Percentiles rank a stretch among this genome's conserved stretches.
Evolutionary conservation across 306 rosid species (phyloP).

Genomic region (Sicyos baderoa): DNA sequence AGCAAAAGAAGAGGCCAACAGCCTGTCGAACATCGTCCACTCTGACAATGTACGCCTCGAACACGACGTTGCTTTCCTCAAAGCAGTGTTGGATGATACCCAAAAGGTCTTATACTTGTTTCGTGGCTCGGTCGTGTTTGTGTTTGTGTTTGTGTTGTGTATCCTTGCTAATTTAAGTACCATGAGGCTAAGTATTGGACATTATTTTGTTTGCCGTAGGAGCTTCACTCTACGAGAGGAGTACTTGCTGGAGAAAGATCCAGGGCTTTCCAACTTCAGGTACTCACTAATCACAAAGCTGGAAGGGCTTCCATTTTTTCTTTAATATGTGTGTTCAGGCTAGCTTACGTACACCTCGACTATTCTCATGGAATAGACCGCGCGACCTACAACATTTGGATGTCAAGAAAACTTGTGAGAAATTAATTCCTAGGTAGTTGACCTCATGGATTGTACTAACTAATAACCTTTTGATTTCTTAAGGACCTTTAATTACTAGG

Average conservation of each 20-base stretch:
- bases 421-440: no score
- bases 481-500: no score
- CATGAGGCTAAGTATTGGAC: not conserved
- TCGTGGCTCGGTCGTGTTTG: not conserved
- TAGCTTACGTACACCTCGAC: no score
- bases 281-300: conserved; percentile 18
- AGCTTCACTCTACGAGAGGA: conserved; percentile 92
- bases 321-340: no score
- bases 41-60: conserved; percentile 92
- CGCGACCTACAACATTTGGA: no score
- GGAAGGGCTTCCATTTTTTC: no score
- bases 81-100: conserved; percentile 90
- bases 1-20: conserved; percentile 77
- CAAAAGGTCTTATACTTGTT: conserved; percentile 54
- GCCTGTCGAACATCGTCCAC: conserved; percentile 73
- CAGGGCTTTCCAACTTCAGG: conserved; percentile 93
- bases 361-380: no score
- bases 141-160: not conserved
- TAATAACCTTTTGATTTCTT: no score
- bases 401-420: no score
- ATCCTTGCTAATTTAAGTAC: not conserved
- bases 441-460: no score
- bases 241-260: conserved; percentile 86
- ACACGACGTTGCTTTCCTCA: conserved; percentile 97
- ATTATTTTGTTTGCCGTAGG: conserved; percentile 34